Conservation (phyloP, 495 filamentous ascomycete genomes). For the Penicillium silybi region DNA sequence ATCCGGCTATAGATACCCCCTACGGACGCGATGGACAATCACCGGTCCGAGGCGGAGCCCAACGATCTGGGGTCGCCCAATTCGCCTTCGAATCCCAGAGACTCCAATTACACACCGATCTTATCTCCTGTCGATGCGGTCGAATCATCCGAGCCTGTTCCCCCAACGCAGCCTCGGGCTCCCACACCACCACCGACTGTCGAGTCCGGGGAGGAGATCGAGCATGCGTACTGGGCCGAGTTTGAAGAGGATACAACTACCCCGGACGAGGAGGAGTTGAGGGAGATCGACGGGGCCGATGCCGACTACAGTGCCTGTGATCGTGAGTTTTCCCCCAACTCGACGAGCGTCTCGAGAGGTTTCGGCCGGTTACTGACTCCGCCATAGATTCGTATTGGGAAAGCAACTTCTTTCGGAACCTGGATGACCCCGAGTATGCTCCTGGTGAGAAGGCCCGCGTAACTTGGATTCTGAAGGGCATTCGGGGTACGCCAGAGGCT, state of each 20-base stretch:
- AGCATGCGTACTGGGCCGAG: conserved; percentile 47
- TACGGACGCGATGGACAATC: neutral
- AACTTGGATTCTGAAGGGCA: conserved; percentile 56
- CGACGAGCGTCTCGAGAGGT: neutral
- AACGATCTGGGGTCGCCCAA: neutral
- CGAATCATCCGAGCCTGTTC: neutral
- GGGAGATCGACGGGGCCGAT: conserved; percentile 51
- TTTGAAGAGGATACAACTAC: conserved; percentile 53
- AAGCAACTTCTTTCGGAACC: conserved; percentile 49
- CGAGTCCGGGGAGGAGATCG: conserved; percentile 22
- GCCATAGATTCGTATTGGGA: conserved; percentile 55
- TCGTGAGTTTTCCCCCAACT: conserved; percentile 31
- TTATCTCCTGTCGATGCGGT: neutral
- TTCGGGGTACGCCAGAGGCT: conserved; percentile 58
- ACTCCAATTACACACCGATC: neutral
- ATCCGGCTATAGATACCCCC: conserved; percentile 24
- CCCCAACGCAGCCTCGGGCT: conserved; percentile 8
- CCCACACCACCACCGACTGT: conserved; percentile 4
- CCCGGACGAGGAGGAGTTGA: conserved; percentile 58
- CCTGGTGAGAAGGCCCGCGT: conserved; percentile 52
- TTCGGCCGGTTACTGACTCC: conserved; percentile 7
- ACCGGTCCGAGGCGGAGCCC: conserved; percentile 1
- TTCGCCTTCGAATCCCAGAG: neutral
- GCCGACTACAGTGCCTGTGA: conserved; percentile 52
- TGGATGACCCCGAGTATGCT: conserved; percentile 58